Evolutionary conservation across 129 eudicot genomes (phyloP).

Genomic region (Ambrosia artemisiifolia): DNA sequence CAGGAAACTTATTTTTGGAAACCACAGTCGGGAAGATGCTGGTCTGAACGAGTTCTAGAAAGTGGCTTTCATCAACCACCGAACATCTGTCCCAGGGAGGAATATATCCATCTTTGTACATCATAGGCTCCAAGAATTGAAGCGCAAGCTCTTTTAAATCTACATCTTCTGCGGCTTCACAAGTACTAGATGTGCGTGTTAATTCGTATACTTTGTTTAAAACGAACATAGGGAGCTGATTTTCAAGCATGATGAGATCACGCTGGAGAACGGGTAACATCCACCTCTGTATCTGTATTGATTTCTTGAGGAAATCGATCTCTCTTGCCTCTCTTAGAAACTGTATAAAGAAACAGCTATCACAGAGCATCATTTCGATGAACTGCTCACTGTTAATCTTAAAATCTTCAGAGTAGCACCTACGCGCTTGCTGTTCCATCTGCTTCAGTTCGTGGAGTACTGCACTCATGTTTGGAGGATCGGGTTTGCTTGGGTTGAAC

Average conservation of each 20-base stretch:
- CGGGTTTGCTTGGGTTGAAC: slow-evolving; percentile 17
- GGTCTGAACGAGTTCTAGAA: slow-evolving; percentile 29
- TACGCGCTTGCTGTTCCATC: slow-evolving; percentile 29
- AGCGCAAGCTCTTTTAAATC: slow-evolving; percentile 31
- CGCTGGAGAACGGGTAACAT: slow-evolving; percentile 40
- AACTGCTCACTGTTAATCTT: slow-evolving; percentile 18
- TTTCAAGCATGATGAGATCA: slow-evolving; percentile 41
- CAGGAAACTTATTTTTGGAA: background rate
- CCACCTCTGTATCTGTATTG: slow-evolving; percentile 21
- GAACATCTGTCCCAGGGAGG: background rate
- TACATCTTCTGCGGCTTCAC: background rate
- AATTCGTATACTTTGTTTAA: slow-evolving; percentile 24
- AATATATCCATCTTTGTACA: slow-evolving; percentile 20
- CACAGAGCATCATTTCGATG: slow-evolving; percentile 29
- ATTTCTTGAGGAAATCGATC: background rate
- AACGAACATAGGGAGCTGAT: slow-evolving; percentile 30
- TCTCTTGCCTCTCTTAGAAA: slow-evolving; percentile 20
- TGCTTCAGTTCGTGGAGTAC: background rate
- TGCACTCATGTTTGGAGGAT: slow-evolving; percentile 3
- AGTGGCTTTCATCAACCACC: slow-evolving; percentile 2
- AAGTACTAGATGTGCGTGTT: background rate
- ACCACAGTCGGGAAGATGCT: slow-evolving; percentile 21
- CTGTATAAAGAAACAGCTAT: slow-evolving; percentile 37
- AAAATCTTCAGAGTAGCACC: slow-evolving; percentile 26
- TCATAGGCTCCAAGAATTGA: slow-evolving; percentile 24